These are phyloP conservation scores for Plasmodium malariae DNA, from an alignment of 169 alveolate genomes.

Conservation along the genomic window DNA sequence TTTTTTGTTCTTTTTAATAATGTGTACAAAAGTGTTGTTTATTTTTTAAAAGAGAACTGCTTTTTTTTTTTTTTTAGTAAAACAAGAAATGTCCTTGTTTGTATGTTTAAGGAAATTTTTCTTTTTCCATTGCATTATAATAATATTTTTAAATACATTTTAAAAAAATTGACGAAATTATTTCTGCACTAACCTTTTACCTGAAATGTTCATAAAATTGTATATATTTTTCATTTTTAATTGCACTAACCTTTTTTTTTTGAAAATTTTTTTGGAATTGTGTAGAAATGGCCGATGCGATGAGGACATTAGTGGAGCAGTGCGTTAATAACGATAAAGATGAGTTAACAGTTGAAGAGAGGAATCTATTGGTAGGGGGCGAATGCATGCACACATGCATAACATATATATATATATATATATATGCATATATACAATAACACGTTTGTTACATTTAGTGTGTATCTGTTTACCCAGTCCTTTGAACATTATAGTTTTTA, in stretches of 20 bases:
- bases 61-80: too few relatives aligned
- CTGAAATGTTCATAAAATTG: background rate
- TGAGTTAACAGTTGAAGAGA: slow-evolving; percentile 95
- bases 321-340: slow-evolving; percentile 86
- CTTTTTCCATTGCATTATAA: too few relatives aligned
- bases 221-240: background rate
- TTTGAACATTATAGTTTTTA: background rate
- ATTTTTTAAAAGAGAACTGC: too few relatives aligned
- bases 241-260: background rate
- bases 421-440: background rate
- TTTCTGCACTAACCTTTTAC: background rate
- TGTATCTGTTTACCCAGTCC: too few relatives aligned
- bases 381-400: background rate
- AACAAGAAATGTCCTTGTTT: too few relatives aligned
- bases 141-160: too few relatives aligned
- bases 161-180: background rate
- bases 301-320: slow-evolving; percentile 85
- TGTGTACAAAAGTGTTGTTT: too few relatives aligned
- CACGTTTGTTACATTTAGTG: background rate
- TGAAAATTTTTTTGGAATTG: background rate
- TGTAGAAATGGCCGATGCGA: slow-evolving; percentile 87
- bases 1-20: too few relatives aligned
- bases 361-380: slow-evolving; percentile 89
- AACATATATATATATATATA: background rate
- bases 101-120: too few relatives aligned